Conservation (phyloP, 75 land plant genomes). For the Cupressus sempervirens region DNA sequence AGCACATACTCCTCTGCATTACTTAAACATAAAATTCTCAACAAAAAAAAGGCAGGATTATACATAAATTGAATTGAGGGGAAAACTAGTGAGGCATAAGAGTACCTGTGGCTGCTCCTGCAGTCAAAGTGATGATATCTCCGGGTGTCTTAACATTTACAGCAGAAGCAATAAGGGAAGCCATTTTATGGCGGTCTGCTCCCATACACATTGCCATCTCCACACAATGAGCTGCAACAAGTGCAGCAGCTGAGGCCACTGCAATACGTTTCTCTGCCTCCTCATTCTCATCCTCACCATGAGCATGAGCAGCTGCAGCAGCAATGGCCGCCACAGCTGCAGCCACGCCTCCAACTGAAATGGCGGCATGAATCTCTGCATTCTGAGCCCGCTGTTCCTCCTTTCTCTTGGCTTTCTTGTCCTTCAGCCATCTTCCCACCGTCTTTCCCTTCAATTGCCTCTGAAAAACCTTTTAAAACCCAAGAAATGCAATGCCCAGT, state of each 20-base stretch:
- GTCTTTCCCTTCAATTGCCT: slow-evolving; percentile 46
- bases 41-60: too few relatives aligned
- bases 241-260: slow-evolving; percentile 87
- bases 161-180: slow-evolving; percentile 76
- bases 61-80: background rate
- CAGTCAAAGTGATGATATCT: slow-evolving; percentile 89
- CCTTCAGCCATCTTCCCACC: slow-evolving; percentile 82
- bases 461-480: background rate
- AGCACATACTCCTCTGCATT: too few relatives aligned
- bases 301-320: slow-evolving; percentile 72
- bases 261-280: slow-evolving; percentile 71
- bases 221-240: slow-evolving; percentile 92
- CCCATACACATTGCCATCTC: slow-evolving; percentile 91
- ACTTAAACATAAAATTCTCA: too few relatives aligned
- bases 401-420: slow-evolving; percentile 74
- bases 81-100: background rate
- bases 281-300: slow-evolving; percentile 37
- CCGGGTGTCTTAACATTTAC: slow-evolving; percentile 86
- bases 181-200: slow-evolving; percentile 75
- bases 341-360: slow-evolving; percentile 91
- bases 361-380: slow-evolving; percentile 90
- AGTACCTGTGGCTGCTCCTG: slow-evolving; percentile 86
- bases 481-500: background rate
- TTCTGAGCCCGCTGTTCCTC: slow-evolving; percentile 79
- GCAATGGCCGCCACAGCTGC: slow-evolving; percentile 94